phyloP scores from a whole-genome alignment of 2,329 filamentous ascomycete species.

The Corynespora cassiicola region DNA sequence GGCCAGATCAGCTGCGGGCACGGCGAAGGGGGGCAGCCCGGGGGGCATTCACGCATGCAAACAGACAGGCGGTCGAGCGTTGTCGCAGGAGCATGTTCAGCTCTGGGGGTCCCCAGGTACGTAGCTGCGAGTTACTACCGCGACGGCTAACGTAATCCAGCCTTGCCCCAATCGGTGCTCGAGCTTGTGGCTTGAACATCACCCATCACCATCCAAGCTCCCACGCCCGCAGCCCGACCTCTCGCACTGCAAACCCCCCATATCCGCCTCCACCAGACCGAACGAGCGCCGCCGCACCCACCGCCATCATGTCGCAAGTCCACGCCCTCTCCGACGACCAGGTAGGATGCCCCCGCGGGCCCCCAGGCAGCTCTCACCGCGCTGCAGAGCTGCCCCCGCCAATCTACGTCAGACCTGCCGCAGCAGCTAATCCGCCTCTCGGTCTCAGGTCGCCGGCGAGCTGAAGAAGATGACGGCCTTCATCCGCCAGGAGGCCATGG shows the following conservation, averaged over 20 bases:
- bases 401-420: conserved; percentile 19
- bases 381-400: conserved; percentile 21
- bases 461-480: conserved; percentile 99
- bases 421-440: conserved; percentile 34
- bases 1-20: conserved; percentile 1
- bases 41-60: too few species aligned
- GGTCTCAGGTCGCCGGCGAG: conserved; percentile 85
- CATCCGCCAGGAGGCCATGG: conserved; percentile 97
- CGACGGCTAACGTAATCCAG: conserved; percentile 6
- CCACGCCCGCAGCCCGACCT: conserved; percentile 14
- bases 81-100: too few species aligned
- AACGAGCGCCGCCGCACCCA: conserved; percentile 10
- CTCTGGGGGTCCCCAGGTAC: too few species aligned
- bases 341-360: conserved; percentile 60
- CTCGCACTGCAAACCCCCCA: conserved; percentile 16
- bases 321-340: conserved; percentile 98
- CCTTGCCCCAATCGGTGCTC: conserved; percentile 6
- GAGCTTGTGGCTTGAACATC: conserved; percentile 29
- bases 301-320: conserved; percentile 80
- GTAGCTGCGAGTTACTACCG: too few species aligned
- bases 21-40: too few species aligned
- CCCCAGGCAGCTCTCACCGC: conserved; percentile 31
- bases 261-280: conserved; percentile 9
- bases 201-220: conserved; percentile 29
- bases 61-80: too few species aligned